Evolutionary conservation across 106 monocot species (phyloP).

Genomic region (Xerophyta viscosa): DNA sequence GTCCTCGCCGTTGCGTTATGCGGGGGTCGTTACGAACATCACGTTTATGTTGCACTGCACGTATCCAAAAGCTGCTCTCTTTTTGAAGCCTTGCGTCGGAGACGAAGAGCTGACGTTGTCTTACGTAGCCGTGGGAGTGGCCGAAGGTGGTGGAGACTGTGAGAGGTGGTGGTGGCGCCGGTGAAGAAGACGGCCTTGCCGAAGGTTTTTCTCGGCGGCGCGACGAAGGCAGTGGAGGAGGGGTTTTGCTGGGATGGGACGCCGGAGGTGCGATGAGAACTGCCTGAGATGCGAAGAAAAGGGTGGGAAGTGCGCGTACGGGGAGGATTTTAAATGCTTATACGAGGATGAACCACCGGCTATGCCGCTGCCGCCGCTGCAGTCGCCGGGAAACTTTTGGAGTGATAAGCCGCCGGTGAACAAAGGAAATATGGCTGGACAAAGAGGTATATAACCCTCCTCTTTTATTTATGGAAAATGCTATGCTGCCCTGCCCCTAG

Average conservation of each 20-base stretch:
- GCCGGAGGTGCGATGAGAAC: background rate
- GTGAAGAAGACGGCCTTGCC: background rate
- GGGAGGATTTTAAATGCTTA: no score
- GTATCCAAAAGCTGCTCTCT: background rate
- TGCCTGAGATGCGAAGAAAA: background rate
- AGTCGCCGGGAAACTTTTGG: no score
- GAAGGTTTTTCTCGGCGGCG: background rate
- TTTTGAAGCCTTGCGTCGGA: background rate
- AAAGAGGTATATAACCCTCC: no score
- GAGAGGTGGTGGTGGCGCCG: slow-evolving; percentile 4
- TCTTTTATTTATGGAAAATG: no score
- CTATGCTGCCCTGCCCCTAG: no score
- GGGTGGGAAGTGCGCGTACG: background rate
- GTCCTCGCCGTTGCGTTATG: background rate
- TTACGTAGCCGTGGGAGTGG: background rate
- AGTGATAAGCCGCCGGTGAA: no score
- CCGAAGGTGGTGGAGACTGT: background rate
- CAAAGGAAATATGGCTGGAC: no score
- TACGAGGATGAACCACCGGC: no score
- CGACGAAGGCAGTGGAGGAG: background rate
- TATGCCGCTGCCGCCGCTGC: no score
- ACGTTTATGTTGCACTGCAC: background rate
- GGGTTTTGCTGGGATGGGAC: background rate
- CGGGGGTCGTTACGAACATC: background rate
- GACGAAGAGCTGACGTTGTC: background rate